Base-by-base conservation (phyloP, 805 yeast species). In the Suhomyces pyralidae region DNA sequence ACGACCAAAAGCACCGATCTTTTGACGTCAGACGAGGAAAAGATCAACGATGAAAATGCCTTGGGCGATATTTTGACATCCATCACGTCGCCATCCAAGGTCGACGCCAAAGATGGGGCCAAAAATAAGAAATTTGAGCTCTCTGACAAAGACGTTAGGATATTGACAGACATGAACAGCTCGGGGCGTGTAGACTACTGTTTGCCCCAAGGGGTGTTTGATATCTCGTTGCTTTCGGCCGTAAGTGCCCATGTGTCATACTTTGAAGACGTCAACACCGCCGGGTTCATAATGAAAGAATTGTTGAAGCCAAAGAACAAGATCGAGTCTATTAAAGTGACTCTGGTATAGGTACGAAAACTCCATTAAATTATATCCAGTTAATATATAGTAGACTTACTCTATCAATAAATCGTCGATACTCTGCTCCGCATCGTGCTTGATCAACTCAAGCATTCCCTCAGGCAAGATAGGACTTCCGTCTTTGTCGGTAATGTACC, bases 371-470 rank as follows among this genome's bases (percentile, higher is more conserved):
- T 9, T 26, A 26, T 8, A 22, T 5, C 25, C 25, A 22, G 25
- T 26, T 14, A 65, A 9, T 14, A 45, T 9, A 40, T 36, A 28
- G 5, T 28, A 28, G 32, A 42, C 45, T 20, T 42, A 42, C 22
- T 42, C 45, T 20, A 42, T 42, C 28, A 81, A 71, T 61, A 87
- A 77, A 61, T 87, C 94, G 58, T 88, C 94, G 30, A 89, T 77
- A 32, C 86, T 81, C 70, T 90, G 91, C 58, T 89, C 92, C 2
- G 96, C 84, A 63, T 93, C 99, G 58, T 81, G 81, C 64, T 86
- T 85, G 62, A 93, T 93, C 66, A 93, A 78, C 30, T 85, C 85
- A 52, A 90, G 73, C 98, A 93, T 93, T 0, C 98, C 98, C 51
- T 81, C 80, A 0, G 99, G 99, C 63, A 93, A 76, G 9, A 94